Conservation (phyloP, 306 rosid species). For the Arachis hypogaea region DNA sequence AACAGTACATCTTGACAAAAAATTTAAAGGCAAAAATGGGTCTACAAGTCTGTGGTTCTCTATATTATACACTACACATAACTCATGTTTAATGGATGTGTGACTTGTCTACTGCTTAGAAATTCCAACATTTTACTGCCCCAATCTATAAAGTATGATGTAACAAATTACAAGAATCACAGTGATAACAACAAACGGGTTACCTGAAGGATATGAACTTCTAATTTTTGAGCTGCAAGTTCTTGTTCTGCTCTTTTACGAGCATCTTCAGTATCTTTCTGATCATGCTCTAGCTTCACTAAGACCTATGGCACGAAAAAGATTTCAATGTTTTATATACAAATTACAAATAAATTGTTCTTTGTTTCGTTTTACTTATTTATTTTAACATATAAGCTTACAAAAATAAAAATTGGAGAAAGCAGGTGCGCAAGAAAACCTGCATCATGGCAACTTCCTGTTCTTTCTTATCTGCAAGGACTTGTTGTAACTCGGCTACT, state of each 20-base stretch:
- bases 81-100: too few relatives aligned
- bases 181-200: conserved; percentile 28
- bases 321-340: conserved; percentile 32
- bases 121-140: neutral
- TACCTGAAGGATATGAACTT: conserved; percentile 80
- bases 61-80: too few relatives aligned
- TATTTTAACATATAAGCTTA: conserved; percentile 45
- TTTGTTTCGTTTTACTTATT: conserved; percentile 37
- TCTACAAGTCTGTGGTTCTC: too few relatives aligned
- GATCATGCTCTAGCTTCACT: conserved; percentile 81
- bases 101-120: too few relatives aligned
- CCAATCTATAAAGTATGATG: neutral
- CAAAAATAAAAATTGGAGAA: conserved; percentile 45
- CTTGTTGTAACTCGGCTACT: conserved; percentile 60
- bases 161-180: conserved; percentile 32
- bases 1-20: too few relatives aligned
- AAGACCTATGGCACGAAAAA: conserved; percentile 57
- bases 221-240: conserved; percentile 73
- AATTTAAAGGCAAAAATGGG: too few relatives aligned
- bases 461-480: conserved; percentile 76
- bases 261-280: conserved; percentile 83
- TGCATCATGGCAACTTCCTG: conserved; percentile 90
- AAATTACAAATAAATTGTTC: conserved; percentile 28
- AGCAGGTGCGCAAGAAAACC: conserved; percentile 61
- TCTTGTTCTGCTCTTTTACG: conserved; percentile 83